phyloP scores from a whole-genome alignment of 257 asterid species.

The Petunia secreta region DNA sequence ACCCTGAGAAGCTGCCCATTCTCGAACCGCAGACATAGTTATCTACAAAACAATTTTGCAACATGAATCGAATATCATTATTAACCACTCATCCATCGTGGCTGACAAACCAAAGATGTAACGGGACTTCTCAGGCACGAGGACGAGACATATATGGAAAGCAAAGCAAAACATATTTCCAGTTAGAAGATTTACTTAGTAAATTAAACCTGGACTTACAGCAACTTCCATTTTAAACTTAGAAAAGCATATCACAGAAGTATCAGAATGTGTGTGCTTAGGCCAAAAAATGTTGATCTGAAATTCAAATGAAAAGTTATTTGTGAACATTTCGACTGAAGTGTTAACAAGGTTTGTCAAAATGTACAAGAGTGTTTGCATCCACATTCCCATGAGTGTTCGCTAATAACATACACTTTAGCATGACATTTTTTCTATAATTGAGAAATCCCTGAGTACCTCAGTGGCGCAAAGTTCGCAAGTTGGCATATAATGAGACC shows the following conservation, averaged over 20 bases:
- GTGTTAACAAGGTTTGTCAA: neutral
- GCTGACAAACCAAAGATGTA: neutral
- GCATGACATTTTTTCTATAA: too few relatives aligned
- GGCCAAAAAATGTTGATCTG: neutral
- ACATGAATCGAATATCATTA: constrained; percentile 21
- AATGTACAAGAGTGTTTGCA: neutral
- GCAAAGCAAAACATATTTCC: neutral
- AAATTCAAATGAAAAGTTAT: neutral
- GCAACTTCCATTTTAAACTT: constrained; percentile 16
- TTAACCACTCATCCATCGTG: neutral
- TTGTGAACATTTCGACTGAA: neutral
- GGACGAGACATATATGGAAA: neutral
- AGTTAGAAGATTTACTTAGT: neutral
- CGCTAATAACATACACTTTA: neutral
- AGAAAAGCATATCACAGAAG: constrained; percentile 7
- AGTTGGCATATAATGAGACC: too few relatives aligned
- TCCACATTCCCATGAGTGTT: neutral
- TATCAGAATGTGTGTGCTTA: neutral
- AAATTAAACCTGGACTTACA: neutral
- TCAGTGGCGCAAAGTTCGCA: too few relatives aligned
- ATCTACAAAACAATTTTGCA: constrained; percentile 55
- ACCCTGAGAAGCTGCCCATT: constrained; percentile 98
- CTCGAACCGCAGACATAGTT: constrained; percentile 99
- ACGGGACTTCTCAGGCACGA: neutral
- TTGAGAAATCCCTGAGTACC: too few relatives aligned